Evolutionary conservation across 441 rosid genomes (phyloP), one percentile per base, ranked within the genome.

Genomic region (Adansonia gregorii): DNA sequence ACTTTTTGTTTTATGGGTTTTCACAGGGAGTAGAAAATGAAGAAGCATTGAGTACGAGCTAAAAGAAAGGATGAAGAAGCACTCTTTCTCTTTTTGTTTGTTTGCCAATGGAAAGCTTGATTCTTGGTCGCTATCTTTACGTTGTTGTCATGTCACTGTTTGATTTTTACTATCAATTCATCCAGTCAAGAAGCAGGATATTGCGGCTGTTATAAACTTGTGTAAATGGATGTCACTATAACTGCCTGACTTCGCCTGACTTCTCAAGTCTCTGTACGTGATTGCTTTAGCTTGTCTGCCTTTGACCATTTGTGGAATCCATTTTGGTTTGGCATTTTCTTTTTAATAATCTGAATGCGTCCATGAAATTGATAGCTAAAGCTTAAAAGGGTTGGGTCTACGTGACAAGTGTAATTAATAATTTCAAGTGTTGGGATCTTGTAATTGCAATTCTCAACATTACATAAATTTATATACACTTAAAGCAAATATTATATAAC

Each of bases 221-320:
- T 11, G 41, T 35, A 5, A 24, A 5, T n/a, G 17, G 3, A 4
- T 27, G 43, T 31, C 67, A 6, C 7, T 0, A 9, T 63, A 43
- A 12, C 45, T 14, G 46, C 10, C 45, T 27, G 19, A 63, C 19
- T 31, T 63, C 4, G 14, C 45, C 67, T 35, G 41, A 4, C 41
- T 35, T 35, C 41, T 35, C 41, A 35, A 60, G 12, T 22, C 65
- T 22, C 8, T 14, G 27, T 60, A 10, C 12, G 9, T 20, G 10
- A 63, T 31, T 78, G 64, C 61, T 72, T 64, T 14, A 27, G 46
- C 20, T 64, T 5, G 9, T 41, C 65, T 72, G 12, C 31, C n/a
- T 76, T 76, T 68, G 60, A 76, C 79, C 79, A 68, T 56, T 24
- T 4, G 7, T 20, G 24, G 65, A 67, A 60, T 27, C 41, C 66